Percentiles rank a stretch among this genome's conserved stretches.
Conservation (phyloP, 1,139 yeast species). For the Suhomyces bolitotheri region DNA sequence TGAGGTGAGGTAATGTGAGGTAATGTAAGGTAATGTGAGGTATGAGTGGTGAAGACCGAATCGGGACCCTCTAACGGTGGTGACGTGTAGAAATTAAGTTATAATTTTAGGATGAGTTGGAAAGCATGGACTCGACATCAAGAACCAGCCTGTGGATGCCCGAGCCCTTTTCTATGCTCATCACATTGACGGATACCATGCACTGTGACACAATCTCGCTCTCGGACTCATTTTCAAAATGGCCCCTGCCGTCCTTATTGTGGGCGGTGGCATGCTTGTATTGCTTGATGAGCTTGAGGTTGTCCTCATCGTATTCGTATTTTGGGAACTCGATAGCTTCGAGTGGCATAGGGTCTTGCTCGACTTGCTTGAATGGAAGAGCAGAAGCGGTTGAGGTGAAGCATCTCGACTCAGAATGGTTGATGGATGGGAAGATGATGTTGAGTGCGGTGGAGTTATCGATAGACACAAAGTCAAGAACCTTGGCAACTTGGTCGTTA, state of each 20-base stretch:
- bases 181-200: constrained; percentile 24
- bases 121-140: constrained; percentile 10
- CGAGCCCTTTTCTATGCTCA: constrained; percentile 6
- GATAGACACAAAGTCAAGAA: constrained; percentile 9
- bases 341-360: constrained; percentile 4
- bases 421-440: constrained; percentile 36
- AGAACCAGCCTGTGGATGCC: constrained; percentile 10
- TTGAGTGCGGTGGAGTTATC: constrained; percentile 20
- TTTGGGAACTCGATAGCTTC: constrained; percentile 6
- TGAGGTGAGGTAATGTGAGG: no score
- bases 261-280: constrained; percentile 7
- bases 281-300: constrained; percentile 5
- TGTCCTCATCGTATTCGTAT: constrained; percentile 4
- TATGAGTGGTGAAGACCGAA: no score
- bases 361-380: constrained; percentile 5
- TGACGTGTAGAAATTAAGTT: no score
- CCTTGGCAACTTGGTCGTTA: constrained; percentile 24
- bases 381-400: constrained; percentile 13
- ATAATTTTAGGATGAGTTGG: no score
- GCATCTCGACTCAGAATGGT: constrained; percentile 30
- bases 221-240: constrained; percentile 5
- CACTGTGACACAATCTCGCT: constrained; percentile 17
- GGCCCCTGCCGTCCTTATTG: neutral
- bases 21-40: no score
- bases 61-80: no score